Conservation (phyloP, 495 filamentous ascomycete species). For the Aspergillus taichungensis region DNA sequence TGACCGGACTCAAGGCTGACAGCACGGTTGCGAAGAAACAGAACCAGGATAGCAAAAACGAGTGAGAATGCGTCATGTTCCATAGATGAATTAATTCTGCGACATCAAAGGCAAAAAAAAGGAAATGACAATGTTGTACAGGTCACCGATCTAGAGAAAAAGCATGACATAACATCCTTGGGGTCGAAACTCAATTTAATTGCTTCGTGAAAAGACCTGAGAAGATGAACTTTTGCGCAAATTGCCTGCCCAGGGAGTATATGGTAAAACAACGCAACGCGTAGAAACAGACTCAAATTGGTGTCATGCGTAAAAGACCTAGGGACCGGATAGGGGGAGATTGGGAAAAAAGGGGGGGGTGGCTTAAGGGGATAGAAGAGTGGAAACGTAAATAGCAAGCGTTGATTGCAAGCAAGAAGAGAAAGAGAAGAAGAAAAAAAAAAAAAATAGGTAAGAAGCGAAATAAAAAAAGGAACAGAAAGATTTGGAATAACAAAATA, state of each 20-base stretch:
- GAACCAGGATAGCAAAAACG: constrained; percentile 13
- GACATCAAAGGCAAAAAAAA: constrained; percentile 11
- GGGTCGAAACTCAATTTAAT: constrained; percentile 35
- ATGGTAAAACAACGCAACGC: constrained; percentile 22
- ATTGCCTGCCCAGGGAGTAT: constrained; percentile 42
- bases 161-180: constrained; percentile 27
- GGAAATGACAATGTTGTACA: constrained; percentile 24
- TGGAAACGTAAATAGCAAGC: neutral
- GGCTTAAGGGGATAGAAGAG: constrained; percentile 6
- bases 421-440: constrained; percentile 1
- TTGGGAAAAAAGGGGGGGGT: constrained; percentile 1
- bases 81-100: constrained; percentile 16
- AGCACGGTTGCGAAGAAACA: constrained; percentile 5
- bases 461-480: constrained; percentile 6
- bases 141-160: constrained; percentile 23
- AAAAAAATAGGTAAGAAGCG: constrained; percentile 2
- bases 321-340: constrained; percentile 5
- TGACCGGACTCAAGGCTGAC: constrained; percentile 4
- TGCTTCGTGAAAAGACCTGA: constrained; percentile 30
- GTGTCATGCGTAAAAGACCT: constrained; percentile 29
- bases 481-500: constrained; percentile 6
- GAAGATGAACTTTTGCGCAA: constrained; percentile 40
- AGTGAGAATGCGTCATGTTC: constrained; percentile 15
- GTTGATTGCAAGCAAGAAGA: constrained; percentile 1
- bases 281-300: constrained; percentile 28